These are phyloP conservation scores for Lycium barbarum DNA, from an alignment of 257 asterid genomes.

Conservation along the genomic window DNA sequence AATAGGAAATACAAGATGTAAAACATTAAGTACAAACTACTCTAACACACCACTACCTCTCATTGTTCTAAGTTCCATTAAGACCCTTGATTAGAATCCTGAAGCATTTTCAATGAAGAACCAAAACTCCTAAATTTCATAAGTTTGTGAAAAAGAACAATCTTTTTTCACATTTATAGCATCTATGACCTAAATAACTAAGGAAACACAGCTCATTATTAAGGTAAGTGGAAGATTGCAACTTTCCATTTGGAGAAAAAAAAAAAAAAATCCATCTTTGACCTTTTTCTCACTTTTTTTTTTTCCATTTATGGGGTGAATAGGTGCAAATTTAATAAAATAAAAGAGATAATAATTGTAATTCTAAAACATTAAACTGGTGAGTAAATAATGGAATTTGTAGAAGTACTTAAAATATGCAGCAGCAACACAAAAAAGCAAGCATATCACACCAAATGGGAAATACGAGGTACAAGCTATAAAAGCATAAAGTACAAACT, in stretches of 20 bases:
- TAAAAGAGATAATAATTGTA: no score
- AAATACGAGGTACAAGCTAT: no score
- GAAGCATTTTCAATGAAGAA: background rate
- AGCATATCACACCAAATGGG: background rate
- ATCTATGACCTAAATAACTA: background rate
- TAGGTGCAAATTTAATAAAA: background rate
- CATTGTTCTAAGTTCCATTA: background rate
- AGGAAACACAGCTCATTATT: background rate
- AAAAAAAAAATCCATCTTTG: background rate
- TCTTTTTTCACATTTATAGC: background rate
- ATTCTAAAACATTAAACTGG: background rate
- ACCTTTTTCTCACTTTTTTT: background rate
- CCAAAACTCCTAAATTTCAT: background rate
- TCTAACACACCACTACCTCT: background rate
- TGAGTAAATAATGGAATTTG: background rate
- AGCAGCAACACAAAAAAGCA: background rate
- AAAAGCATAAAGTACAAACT: no score
- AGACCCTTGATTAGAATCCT: background rate
- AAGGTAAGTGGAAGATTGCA: background rate
- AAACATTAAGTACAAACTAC: constrained; percentile 1
- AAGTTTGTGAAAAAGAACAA: background rate
- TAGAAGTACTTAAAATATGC: background rate
- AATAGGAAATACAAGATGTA: background rate
- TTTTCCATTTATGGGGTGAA: background rate
- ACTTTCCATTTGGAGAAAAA: background rate